Evolutionary conservation across 139 green algal genomes (phyloP), one percentile per base, ranked within the genome.

Genomic region (Chlorella sorokiniana): DNA sequence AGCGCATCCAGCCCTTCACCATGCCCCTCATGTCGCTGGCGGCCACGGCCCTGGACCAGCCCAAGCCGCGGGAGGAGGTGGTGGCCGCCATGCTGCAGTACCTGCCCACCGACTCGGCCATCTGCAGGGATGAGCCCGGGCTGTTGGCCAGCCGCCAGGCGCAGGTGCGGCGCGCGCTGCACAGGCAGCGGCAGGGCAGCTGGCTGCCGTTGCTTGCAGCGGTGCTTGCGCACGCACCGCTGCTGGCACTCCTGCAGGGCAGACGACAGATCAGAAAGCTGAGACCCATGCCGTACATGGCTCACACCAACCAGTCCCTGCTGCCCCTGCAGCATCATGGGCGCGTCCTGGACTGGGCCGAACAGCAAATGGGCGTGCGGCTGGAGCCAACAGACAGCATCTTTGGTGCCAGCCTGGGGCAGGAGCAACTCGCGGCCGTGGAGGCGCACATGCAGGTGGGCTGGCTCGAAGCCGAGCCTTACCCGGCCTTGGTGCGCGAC

Each of bases 11-110:
- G 68, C 88, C 93, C 40, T 91, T 93, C 83, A 95, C 94, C n/a
- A 99, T 99, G 96, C 96, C 96, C 3, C 83, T 99, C 5, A 99
- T 96, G 92, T 91, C 90, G 52, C 85, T 99, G 31, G 92, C 90
- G 52, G 89, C 93, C n/a, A 98, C 94, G 9, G 92, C 95, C 0
- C 91, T 98, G 33, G 96, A 99, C 77, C 88, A 98, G 88, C 93
- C 93, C 56, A 92, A 93, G 70, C 79, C 87, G 2, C 79, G 90
- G 0, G 73, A 88, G 1, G 75, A 81, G 20, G 90, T 98, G 14
- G 89, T 98, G 0, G 87, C 92, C 33, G 92, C 88, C 23, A 81
- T 99, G 77, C 73, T 98, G 23, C 89, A 91, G 77, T 98, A 95
- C 85, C 81, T 99, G 2, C 89, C 95, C 76, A 96, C 95, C 16